Percentiles rank a stretch among this genome's conserved stretches.
Conservation (phyloP, 2,329 filamentous ascomycete genomes). For the Aureobasidium pullulans region DNA sequence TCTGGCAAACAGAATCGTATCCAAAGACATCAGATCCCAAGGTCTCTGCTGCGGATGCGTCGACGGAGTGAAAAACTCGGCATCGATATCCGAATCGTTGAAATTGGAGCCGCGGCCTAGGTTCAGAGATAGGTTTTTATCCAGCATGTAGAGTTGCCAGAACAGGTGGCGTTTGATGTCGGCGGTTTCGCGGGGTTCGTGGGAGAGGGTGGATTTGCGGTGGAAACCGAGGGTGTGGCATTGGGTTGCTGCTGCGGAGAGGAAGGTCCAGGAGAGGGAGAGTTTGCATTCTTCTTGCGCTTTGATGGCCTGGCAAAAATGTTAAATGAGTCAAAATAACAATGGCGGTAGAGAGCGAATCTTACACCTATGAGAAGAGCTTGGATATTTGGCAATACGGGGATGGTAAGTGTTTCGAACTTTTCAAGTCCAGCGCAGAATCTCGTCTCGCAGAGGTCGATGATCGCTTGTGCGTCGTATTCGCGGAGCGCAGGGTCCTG, state of each 20-base stretch:
- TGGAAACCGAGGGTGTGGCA: conserved; percentile 15
- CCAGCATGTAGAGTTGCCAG: conserved; percentile 14
- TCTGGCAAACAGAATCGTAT: conserved; percentile 7
- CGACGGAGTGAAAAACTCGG: conserved; percentile 5
- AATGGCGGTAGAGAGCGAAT: too few species aligned
- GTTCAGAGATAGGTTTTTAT: conserved; percentile 13
- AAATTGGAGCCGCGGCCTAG: conserved; percentile 14
- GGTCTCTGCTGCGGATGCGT: conserved; percentile 9
- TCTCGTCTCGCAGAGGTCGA: conserved; percentile 13
- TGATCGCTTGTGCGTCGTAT: not conserved
- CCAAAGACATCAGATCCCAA: conserved; percentile 12
- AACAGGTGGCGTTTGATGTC: conserved; percentile 16
- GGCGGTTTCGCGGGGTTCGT: conserved; percentile 4
- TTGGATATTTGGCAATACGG: conserved; percentile 11
- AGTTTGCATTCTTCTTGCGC: conserved; percentile 16
- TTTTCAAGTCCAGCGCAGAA: conserved; percentile 13
- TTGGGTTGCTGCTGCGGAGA: conserved; percentile 14
- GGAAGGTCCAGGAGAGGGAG: conserved; percentile 13
- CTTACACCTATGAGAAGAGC: conserved; percentile 12
- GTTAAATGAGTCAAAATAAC: too few species aligned
- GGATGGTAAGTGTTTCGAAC: conserved; percentile 13
- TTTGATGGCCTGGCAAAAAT: too few species aligned
- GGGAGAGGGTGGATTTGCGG: conserved; percentile 7
- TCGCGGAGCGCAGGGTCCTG: conserved; percentile 3
- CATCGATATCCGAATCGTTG: conserved; percentile 15